Base-by-base conservation (phyloP, 208 protist genomes). In the Trypanosoma boissoni region DNA sequence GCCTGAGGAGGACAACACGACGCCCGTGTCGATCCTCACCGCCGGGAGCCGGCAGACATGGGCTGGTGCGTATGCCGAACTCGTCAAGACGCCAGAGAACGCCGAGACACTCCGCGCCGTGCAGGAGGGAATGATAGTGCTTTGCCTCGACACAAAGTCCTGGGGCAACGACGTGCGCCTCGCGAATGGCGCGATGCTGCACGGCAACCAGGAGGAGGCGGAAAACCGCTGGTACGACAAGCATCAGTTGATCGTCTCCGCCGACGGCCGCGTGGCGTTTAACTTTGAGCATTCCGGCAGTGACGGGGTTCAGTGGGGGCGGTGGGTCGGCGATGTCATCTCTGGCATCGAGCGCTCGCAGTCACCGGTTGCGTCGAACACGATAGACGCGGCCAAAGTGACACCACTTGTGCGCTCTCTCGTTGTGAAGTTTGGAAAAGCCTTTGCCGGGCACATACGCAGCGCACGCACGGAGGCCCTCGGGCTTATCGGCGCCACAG, bases 181-280 rank as follows among this genome's bases (percentile, higher is more conserved):
- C 27, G 74, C 71, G 28, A 74, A 85, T 49, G 70, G 71, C 9
- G 60, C 82, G 10, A 78, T 77, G 24, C 61, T 95, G 52, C 84
- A 91, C 57, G 88, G 88, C 10, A 67, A 75, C 43, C 58, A 61
- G 44, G 74, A 88, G 44, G 88, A 95, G 64, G 12, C 78, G 37
- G 86, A 95, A 68, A 95, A 96, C 72, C 83, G 91, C 42, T 96
- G 91, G 86, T 96, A 92, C 67, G 91, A 96, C 76, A 96, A 95
- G 68, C 85, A 96, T 53, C 90, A 96, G 73, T 49, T 95, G 39
- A 91, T 95, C 64, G 78, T 96, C 45, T 89, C 83, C 23, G 83
- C 83, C 21, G 83, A 91, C 43, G 86, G 91, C 27, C 76, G 83
- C 23, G 76, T 88, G 10, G 87, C 85, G 6, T 92, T 95, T 45